These are phyloP conservation scores for Serendipita sp. DNA, from an alignment of 768 basidiomycete genomes.

Conservation along the genomic window DNA sequence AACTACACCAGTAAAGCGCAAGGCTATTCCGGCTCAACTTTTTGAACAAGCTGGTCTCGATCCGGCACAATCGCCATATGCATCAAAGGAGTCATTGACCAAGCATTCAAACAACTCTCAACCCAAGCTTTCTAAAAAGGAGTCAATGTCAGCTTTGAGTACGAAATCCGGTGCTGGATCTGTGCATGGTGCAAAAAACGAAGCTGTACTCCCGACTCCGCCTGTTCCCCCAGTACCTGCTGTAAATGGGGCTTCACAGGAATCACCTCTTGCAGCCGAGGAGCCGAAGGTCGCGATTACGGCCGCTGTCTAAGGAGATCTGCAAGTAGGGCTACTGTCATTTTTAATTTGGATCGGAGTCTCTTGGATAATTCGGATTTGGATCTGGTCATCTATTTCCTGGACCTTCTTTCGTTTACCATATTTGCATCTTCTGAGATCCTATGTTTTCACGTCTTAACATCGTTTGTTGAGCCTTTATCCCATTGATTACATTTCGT, in stretches of 20 bases:
- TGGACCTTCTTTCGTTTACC: no score
- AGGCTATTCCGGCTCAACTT: slow-evolving; percentile 5
- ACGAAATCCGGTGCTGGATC: neutral
- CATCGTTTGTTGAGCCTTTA: no score
- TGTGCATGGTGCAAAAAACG: neutral
- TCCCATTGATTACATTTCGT: no score
- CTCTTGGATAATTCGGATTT: no score
- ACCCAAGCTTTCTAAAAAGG: neutral
- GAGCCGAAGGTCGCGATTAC: neutral
- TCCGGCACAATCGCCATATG: neutral
- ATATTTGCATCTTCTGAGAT: no score
- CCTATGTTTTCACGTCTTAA: no score
- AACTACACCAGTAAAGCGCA: slow-evolving; percentile 2
- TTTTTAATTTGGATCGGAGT: no score
- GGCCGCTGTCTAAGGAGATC: neutral
- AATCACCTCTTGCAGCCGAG: neutral
- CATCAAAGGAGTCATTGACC: neutral
- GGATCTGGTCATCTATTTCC: no score
- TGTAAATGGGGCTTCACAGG: neutral
- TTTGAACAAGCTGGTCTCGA: slow-evolving; percentile 4
- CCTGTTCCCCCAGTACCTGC: neutral
- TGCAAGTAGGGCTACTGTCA: no score
- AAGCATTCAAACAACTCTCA: neutral
- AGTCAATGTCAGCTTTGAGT: neutral
- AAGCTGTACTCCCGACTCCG: neutral